phyloP scores from a whole-genome alignment of 2,329 filamentous ascomycete genomes.

The Colletotrichum tabaci region DNA sequence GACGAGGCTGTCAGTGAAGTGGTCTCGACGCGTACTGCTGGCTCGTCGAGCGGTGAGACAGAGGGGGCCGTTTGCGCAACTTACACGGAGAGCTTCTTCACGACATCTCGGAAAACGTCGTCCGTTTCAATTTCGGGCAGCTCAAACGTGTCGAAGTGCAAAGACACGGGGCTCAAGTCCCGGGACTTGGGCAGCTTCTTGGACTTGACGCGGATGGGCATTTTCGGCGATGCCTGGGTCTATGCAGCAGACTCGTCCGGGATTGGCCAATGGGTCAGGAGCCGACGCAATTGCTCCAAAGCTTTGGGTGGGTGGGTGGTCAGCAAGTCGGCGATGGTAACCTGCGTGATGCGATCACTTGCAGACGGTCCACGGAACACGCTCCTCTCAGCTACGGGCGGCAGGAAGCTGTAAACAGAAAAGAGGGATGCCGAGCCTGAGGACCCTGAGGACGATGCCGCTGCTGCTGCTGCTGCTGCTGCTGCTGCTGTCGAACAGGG shows the following conservation, averaged over 20 bases:
- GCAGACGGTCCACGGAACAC: slow-evolving; percentile 1
- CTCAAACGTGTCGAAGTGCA: slow-evolving; percentile 52
- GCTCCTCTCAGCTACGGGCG: neutral
- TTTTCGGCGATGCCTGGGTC: slow-evolving; percentile 39
- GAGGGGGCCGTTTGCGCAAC: slow-evolving; percentile 43
- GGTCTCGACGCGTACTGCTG: neutral
- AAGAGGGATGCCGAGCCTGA: slow-evolving; percentile 27
- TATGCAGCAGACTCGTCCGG: neutral
- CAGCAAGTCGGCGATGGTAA: slow-evolving; percentile 11
- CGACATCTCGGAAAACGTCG: slow-evolving; percentile 75
- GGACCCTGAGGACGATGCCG: slow-evolving; percentile 33
- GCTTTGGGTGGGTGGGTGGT: slow-evolving; percentile 3
- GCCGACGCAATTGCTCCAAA: slow-evolving; percentile 2
- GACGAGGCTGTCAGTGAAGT: slow-evolving; percentile 38
- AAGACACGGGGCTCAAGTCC: slow-evolving; percentile 54
- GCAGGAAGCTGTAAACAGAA: slow-evolving; percentile 22
- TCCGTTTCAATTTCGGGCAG: slow-evolving; percentile 71
- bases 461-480: neutral
- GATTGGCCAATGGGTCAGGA: slow-evolving; percentile 24
- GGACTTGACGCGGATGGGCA: slow-evolving; percentile 57
- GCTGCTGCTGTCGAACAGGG: slow-evolving; percentile 31
- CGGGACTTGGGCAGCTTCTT: slow-evolving; percentile 50
- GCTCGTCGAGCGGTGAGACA: neutral
- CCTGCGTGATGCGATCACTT: slow-evolving; percentile 5
- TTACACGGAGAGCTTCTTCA: slow-evolving; percentile 77